Conservation (phyloP, 2,329 filamentous ascomycete species). For the Aureobasidium sp. region DNA sequence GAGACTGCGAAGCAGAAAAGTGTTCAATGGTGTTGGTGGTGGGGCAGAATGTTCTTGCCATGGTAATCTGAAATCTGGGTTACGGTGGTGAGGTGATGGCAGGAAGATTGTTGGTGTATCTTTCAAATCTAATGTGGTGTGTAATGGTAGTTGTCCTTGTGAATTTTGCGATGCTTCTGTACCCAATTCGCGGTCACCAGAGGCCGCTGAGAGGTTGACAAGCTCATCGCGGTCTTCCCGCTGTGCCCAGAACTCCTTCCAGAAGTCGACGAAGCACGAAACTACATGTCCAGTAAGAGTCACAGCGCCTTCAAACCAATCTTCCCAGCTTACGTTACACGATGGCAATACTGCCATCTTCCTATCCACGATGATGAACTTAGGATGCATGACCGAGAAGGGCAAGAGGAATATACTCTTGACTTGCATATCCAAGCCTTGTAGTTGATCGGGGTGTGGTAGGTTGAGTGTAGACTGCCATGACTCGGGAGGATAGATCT, state of each 20-base stretch:
- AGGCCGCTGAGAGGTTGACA: not conserved
- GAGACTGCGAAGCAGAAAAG: constrained; percentile 53
- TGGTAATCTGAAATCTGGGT: constrained; percentile 56
- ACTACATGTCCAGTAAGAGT: constrained; percentile 59
- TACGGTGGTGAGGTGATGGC: constrained; percentile 66
- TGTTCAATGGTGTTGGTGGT: constrained; percentile 62
- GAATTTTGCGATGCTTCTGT: not conserved
- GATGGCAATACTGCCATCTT: constrained; percentile 62
- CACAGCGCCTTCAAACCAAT: constrained; percentile 77
- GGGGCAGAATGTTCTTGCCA: constrained; percentile 43
- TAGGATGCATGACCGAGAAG: constrained; percentile 82
- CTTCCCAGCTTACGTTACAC: constrained; percentile 80
- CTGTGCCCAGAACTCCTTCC: constrained; percentile 59
- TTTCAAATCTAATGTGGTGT: not conserved
- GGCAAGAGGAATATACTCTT: constrained; percentile 76
- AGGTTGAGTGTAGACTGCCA: constrained; percentile 61
- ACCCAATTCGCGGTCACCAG: not conserved
- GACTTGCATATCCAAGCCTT: constrained; percentile 59
- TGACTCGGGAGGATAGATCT: constrained; percentile 51
- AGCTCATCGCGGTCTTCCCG: not conserved
- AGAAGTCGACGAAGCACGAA: constrained; percentile 58
- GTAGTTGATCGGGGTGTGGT: constrained; percentile 48
- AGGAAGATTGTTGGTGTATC: constrained; percentile 55
- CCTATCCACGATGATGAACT: constrained; percentile 70
- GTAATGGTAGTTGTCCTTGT: not conserved